phyloP scores from a whole-genome alignment of 2,329 filamentous ascomycete genomes.

The Neonectria faginata region DNA sequence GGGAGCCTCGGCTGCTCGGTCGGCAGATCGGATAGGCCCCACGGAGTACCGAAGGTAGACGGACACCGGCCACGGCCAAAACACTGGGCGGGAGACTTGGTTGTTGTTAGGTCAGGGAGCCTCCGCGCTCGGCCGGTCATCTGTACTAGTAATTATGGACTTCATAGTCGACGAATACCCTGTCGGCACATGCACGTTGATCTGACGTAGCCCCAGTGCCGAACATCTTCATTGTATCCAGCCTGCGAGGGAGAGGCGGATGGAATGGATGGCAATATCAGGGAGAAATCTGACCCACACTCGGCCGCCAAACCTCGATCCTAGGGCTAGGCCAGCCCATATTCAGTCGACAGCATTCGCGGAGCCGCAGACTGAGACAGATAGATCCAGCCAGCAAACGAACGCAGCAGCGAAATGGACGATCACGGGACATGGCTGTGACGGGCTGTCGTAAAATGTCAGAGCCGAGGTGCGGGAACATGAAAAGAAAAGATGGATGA shows the following conservation, averaged over 20 bases:
- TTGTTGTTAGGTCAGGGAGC: too few species aligned
- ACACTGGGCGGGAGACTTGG: constrained; percentile 5
- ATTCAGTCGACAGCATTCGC: neutral
- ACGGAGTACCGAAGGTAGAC: constrained; percentile 12
- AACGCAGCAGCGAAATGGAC: neutral
- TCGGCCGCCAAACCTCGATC: neutral
- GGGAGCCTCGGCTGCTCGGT: constrained; percentile 46
- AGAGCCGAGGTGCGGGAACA: constrained; percentile 18
- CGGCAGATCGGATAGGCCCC: constrained; percentile 37
- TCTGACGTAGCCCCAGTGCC: neutral
- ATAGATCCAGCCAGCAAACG: neutral
- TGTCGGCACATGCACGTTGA: constrained; percentile 3
- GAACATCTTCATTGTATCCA: neutral
- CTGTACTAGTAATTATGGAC: neutral
- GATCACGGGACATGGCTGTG: neutral
- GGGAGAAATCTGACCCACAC: neutral
- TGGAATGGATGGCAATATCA: constrained; percentile 5
- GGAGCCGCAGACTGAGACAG: constrained; percentile 1
- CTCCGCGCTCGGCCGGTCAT: neutral
- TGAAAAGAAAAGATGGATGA: neutral
- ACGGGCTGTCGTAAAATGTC: neutral
- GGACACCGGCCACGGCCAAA: neutral
- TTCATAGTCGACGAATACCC: neutral
- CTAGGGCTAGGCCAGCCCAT: neutral
- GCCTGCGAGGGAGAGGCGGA: neutral